Base-by-base conservation (phyloP, 306 rosid genomes). In the Rosa chinensis region DNA sequence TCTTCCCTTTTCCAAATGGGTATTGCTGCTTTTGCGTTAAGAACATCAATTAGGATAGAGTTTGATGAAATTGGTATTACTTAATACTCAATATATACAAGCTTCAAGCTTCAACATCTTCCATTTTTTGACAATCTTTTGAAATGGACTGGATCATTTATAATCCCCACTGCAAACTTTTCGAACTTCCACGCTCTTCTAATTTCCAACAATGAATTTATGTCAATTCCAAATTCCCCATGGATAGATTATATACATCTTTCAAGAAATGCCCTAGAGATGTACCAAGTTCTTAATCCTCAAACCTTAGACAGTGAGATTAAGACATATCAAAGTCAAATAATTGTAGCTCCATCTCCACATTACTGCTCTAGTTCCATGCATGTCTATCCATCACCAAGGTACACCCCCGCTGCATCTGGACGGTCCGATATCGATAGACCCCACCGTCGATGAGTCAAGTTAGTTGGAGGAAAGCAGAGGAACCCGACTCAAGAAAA, bases 391-490 rank as follows among this genome's bases (percentile, higher is more conserved):
- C 81, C 83, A 55, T 85, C n/a, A 3, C 82, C 81, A 72, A 1
- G 67, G 72, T 43, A n/a, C 47, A 48, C 71, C 47, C 47, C 2
- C 77, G 66, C 13, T 80, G 70, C 77, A 86, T 83, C 87, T 47
- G 66, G 71, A 79, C 86, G 87, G 88, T 87, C 37, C 28, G 61
- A 74, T 83, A 56, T 53, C 70, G 73, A 55, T 47, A 79, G 72
- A 64, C 42, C 35, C 75, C 77, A 20, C 74, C 35, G 4, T 5
- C 10, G 49, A 73, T 73, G 68, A 88, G 89, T 6, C 85, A 87
- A 62, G 64, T 72, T 85, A 88, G 71, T 81, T 80, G 85, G 85
- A 84, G 82, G 77, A 40, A 75, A 47, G 79, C n/a, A 63, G 79
- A 63, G 79, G 59, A 67, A 35, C 32, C 78, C 18, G 80, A 52